Evolutionary conservation across 495 filamentous ascomycete genomes (phyloP).

Genomic region (Rostrohypoxylon terebratum): DNA sequence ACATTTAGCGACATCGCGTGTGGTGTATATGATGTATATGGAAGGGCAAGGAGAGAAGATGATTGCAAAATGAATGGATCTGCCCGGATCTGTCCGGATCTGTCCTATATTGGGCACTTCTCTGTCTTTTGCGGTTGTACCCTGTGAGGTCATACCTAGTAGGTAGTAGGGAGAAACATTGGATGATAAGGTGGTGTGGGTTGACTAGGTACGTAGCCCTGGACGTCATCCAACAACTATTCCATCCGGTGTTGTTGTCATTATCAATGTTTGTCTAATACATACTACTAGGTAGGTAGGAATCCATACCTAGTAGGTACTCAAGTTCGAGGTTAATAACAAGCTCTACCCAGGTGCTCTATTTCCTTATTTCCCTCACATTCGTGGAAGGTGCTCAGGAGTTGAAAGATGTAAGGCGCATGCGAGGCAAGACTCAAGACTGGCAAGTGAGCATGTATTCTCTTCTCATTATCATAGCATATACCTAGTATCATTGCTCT

Average conservation of each 20-base stretch:
- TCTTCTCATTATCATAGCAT: too few species aligned
- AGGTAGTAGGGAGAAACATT: neutral
- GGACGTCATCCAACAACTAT: neutral
- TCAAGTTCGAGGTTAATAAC: constrained; percentile 1
- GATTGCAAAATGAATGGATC: neutral
- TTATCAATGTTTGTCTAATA: constrained; percentile 2
- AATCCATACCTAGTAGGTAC: too few species aligned
- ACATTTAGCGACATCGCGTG: neutral
- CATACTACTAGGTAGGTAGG: too few species aligned
- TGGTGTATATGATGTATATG: neutral
- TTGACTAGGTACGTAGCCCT: neutral
- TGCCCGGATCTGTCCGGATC: too few species aligned
- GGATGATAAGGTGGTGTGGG: neutral
- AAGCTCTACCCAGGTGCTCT: too few species aligned
- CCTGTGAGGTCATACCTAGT: neutral
- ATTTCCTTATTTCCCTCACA: neutral
- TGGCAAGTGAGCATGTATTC: neutral
- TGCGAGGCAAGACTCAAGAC: neutral
- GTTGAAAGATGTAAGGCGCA: too few species aligned
- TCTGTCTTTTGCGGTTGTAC: neutral
- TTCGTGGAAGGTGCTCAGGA: neutral
- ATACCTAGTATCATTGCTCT: too few species aligned
- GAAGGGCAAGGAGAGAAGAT: neutral
- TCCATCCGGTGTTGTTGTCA: neutral
- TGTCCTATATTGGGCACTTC: neutral